Evolutionary conservation across 2,329 filamentous ascomycete genomes (phyloP), one percentile per base, ranked within the genome.

Genomic region (Xylaria sp.): DNA sequence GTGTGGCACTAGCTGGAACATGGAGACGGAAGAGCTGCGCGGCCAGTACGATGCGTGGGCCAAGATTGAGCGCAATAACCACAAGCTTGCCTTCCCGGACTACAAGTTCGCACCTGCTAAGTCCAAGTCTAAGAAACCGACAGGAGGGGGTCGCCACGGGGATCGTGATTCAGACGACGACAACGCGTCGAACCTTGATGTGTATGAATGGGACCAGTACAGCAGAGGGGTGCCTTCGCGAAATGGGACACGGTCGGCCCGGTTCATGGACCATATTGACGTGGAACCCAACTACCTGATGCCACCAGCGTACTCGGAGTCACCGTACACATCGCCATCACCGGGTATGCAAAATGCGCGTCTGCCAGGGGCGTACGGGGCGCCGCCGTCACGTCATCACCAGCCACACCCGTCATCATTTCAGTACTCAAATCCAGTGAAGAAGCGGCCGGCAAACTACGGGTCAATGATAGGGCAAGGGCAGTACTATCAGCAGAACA

Each of bases 81-180:
- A 98, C 79, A 88, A 92, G 63, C 86, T 88, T 62, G 94, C 95
- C 2, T 93, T 97, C 74, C 96, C 96, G 0, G 89, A 90, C 50
- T 99, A 98, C 85, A 98, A 97, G 81, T 99, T 98, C 82, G 92
- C 92, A 1, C 95, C 95, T 1, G 91, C 91, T 75, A 97, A 96
- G 81, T 82, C 85, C 32, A 81, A 82, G 54, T 84, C 51, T 2
- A 74, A 71, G 72, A 82, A 81, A 70, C 51, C 70, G 8, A 40
- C 21, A n/a, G 59, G 25, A 25, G 47, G 58, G 40, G 80, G 73
- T 29, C 63, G 55, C 21, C 62, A 50, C 23, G 60, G 60, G 80
- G 81, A 53, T 79, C 54, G 65, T 5, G 71, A 82, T 32, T 79
- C 81, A 37, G 80, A 79, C 25, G 72, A 75, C 3, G 74, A 75